Conservation (phyloP, 176 grass and related monocot genomes). For the Juncus effusus region DNA sequence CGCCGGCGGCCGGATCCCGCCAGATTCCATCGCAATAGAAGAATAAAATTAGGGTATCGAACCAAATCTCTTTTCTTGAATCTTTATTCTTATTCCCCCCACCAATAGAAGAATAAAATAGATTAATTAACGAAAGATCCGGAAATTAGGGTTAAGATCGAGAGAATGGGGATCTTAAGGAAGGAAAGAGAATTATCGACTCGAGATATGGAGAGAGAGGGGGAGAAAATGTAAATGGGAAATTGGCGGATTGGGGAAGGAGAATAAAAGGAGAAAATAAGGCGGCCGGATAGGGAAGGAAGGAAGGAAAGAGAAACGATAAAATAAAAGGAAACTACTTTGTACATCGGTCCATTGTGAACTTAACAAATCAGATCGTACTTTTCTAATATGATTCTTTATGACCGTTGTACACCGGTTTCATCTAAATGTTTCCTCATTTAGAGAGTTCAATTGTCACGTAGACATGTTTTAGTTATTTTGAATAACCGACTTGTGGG, state of each 20-base stretch:
- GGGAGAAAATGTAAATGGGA: conserved; percentile 2
- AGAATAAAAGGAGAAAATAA: not conserved
- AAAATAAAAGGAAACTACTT: too few species aligned
- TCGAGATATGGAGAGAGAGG: not conserved
- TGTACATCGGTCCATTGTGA: too few species aligned
- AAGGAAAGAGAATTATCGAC: not conserved
- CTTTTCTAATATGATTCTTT: too few species aligned
- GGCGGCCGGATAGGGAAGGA: conserved; percentile 21
- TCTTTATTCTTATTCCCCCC: not conserved
- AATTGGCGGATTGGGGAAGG: conserved; percentile 7
- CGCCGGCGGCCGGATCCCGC: conserved; percentile 23
- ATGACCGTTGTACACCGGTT: too few species aligned
- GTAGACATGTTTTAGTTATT: too few species aligned
- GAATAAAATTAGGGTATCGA: not conserved
- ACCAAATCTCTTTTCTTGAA: conserved; percentile 21
- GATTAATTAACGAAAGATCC: conserved; percentile 7
- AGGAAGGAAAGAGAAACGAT: not conserved
- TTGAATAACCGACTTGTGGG: too few species aligned
- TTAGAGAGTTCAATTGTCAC: too few species aligned
- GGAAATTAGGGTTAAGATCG: not conserved
- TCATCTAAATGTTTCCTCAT: too few species aligned
- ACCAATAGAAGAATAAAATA: not conserved
- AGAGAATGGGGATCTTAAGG: not conserved
- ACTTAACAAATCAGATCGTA: too few species aligned
- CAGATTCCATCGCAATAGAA: conserved; percentile 40